These are phyloP conservation scores for Furcasterigmium furcatum DNA, from an alignment of 2,329 filamentous ascomycete genomes.

Conservation along the genomic window DNA sequence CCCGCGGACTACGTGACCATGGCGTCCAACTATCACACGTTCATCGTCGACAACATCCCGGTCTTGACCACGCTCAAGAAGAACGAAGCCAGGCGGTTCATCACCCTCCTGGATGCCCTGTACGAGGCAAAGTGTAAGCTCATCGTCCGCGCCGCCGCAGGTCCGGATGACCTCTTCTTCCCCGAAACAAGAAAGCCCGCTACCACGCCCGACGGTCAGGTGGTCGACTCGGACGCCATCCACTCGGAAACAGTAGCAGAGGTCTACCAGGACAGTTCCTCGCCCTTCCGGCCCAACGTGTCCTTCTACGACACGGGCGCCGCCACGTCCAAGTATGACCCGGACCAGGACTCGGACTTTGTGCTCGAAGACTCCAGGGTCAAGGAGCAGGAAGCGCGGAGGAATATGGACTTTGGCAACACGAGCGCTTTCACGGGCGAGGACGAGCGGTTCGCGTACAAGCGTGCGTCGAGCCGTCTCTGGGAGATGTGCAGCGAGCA, in stretches of 20 bases:
- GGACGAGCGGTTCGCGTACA: conserved; percentile 79
- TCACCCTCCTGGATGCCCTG: conserved; percentile 75
- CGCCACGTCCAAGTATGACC: conserved; percentile 45
- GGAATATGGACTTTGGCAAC: conserved; percentile 62
- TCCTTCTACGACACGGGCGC: conserved; percentile 56
- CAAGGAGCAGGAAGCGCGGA: conserved; percentile 19
- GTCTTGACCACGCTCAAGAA: conserved; percentile 65
- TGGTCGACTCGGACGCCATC: conserved; percentile 31
- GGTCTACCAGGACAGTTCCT: conserved; percentile 73
- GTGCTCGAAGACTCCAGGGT: conserved; percentile 26
- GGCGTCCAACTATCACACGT: conserved; percentile 75
- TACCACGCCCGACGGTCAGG: conserved; percentile 2
- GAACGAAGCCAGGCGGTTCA: conserved; percentile 78
- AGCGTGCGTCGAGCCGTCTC: conserved; percentile 70
- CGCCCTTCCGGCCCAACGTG: conserved; percentile 77
- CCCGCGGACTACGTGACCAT: conserved; percentile 82
- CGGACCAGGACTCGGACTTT: conserved; percentile 57
- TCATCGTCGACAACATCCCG: conserved; percentile 70
- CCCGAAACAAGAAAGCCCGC: conserved; percentile 43
- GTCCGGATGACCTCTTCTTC: conserved; percentile 76
- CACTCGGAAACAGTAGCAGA: conserved; percentile 50
- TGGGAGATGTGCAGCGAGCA: conserved; percentile 76
- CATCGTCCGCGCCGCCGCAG: conserved; percentile 62
- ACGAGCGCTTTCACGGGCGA: conserved; percentile 71
- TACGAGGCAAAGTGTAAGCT: conserved; percentile 82